Percentiles rank a stretch among this genome's conserved stretches.
These are phyloP conservation scores for Glycyrrhiza uralensis DNA, from an alignment of 306 rosid species.

Conservation along the genomic window DNA sequence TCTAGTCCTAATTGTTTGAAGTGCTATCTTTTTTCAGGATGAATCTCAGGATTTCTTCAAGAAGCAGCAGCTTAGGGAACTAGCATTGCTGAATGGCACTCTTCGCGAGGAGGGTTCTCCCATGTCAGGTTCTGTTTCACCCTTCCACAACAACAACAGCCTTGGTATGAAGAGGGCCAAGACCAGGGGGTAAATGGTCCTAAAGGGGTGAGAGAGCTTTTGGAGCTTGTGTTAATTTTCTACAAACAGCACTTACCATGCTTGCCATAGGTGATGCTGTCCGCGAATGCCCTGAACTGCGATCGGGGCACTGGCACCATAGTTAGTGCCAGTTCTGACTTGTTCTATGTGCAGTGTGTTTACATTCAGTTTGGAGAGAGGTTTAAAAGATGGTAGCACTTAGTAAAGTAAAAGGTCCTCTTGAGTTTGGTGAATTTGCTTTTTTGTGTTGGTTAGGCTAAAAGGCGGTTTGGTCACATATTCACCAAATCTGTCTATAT, in stretches of 20 bases:
- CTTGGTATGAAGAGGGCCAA: slow-evolving; percentile 99
- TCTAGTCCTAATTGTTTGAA: slow-evolving; percentile 18
- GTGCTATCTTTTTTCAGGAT: slow-evolving; percentile 48
- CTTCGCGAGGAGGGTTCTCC: slow-evolving; percentile 97
- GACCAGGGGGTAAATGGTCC: slow-evolving; percentile 68
- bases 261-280: slow-evolving; percentile 50
- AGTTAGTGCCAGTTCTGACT: slow-evolving; percentile 58
- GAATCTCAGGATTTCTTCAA: slow-evolving; percentile 97
- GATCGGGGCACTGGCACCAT: slow-evolving; percentile 78
- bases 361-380: slow-evolving; percentile 44
- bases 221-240: slow-evolving; percentile 58
- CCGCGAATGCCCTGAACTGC: slow-evolving; percentile 56
- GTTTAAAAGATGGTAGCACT: slow-evolving; percentile 40
- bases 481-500: slow-evolving; percentile 36
- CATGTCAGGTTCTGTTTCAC: slow-evolving; percentile 91
- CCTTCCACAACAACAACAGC: slow-evolving; percentile 77
- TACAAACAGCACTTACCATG: slow-evolving; percentile 47
- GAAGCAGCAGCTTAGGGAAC: slow-evolving; percentile 93
- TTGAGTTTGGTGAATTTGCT: slow-evolving; percentile 44
- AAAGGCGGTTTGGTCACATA: slow-evolving; percentile 49
- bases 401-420: slow-evolving; percentile 36
- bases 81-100: slow-evolving; percentile 90
- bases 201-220: slow-evolving; percentile 35
- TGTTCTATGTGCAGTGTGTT: slow-evolving; percentile 77
- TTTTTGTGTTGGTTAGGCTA: slow-evolving; percentile 40